Evolutionary conservation across 164 flowering plant species (phyloP), one percentile per base, ranked within the genome.

Genomic region (Paratinospora sagittata): DNA sequence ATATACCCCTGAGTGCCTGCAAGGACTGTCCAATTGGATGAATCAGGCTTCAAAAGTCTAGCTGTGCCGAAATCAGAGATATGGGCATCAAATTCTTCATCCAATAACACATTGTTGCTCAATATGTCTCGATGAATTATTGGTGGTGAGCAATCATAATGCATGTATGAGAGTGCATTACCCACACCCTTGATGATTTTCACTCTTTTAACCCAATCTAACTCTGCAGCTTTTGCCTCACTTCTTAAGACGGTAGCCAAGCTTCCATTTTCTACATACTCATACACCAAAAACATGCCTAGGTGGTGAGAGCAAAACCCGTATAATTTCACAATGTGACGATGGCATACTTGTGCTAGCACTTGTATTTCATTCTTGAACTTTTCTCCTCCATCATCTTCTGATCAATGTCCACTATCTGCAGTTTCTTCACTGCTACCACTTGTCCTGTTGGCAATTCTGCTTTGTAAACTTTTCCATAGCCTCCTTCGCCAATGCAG

Each of bases 401-500:
- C 75, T 81, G 74, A 26, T 63, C 57, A 21, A 73, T 63, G 45
- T 82, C 81, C 19, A 78, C 82, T 65, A 75, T 73, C 83, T 90
- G 96, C 61, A 93, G 88, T 66, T 80, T 82, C 57, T 93, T 93
- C 10, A 93, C 92, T 41, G 98, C 98, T 1, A 88, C 88, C 49
- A 85, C 66, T 10, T 63, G 66, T 27, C 66, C 36, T 63, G 87
- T 45, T 85, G 89, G 8, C 90, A 63, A 26, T 36, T 63, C 39
- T 5, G 66, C 97, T 16, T 87, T 57, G 60, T 78, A 93, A 3
- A 93, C 98, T 0, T 90, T 87, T 6, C 98, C 98, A 73, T 89
- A 93, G 13, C 97, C 98, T 0, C 98, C 98, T 65, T 90, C 92
- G 9, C 98, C 98, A 62, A 91, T 79, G 69, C 88, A 89, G 63